phyloP scores from a whole-genome alignment of 106 monocot genomes.

The Agapanthus africanus region DNA sequence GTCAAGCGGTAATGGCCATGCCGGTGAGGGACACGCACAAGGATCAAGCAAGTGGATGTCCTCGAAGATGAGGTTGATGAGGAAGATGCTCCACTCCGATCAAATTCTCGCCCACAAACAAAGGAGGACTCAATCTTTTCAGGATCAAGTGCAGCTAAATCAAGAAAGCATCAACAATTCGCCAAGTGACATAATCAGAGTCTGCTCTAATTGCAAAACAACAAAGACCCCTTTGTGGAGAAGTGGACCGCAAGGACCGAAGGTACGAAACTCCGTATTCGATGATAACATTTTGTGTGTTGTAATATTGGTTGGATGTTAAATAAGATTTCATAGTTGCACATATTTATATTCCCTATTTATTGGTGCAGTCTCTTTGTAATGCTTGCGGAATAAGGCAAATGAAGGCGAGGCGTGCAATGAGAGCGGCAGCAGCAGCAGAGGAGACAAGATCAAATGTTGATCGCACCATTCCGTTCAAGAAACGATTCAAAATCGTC shows the following conservation, averaged over 20 bases:
- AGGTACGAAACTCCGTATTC: slow-evolving; percentile 37
- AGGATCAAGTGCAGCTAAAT: neutral
- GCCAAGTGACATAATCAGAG: slow-evolving; percentile 14
- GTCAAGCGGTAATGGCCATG: neutral
- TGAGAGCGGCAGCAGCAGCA: slow-evolving; percentile 30
- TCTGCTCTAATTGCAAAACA: slow-evolving; percentile 49
- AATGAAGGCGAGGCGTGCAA: slow-evolving; percentile 64
- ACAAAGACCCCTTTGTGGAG: slow-evolving; percentile 67
- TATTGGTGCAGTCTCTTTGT: slow-evolving; percentile 82
- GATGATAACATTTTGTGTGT: too few relatives aligned
- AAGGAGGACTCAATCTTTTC: neutral
- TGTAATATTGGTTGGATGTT: too few relatives aligned
- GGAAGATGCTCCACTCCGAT: slow-evolving; percentile 7
- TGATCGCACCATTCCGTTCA: slow-evolving; percentile 28
- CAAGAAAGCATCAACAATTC: slow-evolving; percentile 6
- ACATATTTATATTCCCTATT: too few relatives aligned
- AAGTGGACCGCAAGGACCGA: slow-evolving; percentile 55
- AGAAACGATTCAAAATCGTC: slow-evolving; percentile 46
- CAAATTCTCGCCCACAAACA: neutral
- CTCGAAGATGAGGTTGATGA: slow-evolving; percentile 20
- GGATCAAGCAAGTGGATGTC: slow-evolving; percentile 14
- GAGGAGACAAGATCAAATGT: slow-evolving; percentile 8
- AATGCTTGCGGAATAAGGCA: slow-evolving; percentile 88
- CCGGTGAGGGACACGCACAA: neutral
- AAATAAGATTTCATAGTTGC: too few relatives aligned